Evolutionary conservation across 2,329 filamentous ascomycete species (phyloP), one percentile per base, ranked within the genome.

Genomic region (Pyricularia sp.): DNA sequence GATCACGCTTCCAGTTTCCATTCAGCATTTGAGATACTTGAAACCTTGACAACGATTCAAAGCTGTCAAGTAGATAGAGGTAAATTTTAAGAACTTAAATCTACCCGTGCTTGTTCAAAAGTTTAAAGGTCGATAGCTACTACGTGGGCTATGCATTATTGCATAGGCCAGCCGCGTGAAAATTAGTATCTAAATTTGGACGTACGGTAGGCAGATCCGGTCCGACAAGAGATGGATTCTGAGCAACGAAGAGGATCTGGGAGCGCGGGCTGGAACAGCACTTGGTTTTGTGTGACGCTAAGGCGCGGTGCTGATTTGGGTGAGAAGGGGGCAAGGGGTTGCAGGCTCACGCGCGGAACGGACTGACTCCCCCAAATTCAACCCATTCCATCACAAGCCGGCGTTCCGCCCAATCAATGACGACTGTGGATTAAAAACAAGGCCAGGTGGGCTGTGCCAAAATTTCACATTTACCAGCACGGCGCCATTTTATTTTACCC

Each of bases 221-320:
- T 6, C 25, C 12, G 26, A n/a, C 31, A 36, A 36, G 12, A 30
- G 28, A 30, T 30, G 28, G 28, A 26, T 25, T 10, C 33, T 17
- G 58, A 50, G 64, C 65, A 66, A 65, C 58, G n/a, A 58, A 9
- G 33, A 14, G 33, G 33, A 42, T 3, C 6, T 17, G 2, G 33
- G 33, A 17, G 33, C 50, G 66, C 65, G 55, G 61, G 66, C 61
- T 64, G 70, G 68, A 69, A 64, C 65, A 61, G 68, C 50, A 25
- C 66, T 61, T 42, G 61, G 69, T 71, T 71, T 71, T 70, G 70
- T 69, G 69, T 67, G 63, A 70, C 70, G 70, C 70, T 71, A 71
- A 67, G 65, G 61, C 33, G 63, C 66, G 42, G 65, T 66, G 70
- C 68, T 71, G 70, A 70, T 71, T 68, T 70, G 67, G 67, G 67